A percentile compares a stretch with the other conserved stretches of the same genome.
These are phyloP conservation scores for Candida maesae DNA, from an alignment of 805 yeast species.

Conservation along the genomic window DNA sequence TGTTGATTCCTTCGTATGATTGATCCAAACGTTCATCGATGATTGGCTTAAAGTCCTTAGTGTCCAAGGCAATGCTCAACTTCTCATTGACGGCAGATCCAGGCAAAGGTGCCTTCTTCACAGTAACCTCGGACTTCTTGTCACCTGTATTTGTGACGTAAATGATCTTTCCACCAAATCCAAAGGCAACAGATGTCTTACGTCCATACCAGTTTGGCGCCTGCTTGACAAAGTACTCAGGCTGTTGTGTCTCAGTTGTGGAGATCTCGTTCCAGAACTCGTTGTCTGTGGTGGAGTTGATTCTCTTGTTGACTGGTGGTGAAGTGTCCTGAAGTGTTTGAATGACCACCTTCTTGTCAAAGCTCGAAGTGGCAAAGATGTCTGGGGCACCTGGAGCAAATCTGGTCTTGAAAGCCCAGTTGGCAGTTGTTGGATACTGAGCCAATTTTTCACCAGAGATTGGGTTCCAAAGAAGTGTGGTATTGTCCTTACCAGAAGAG, in stretches of 20 bases:
- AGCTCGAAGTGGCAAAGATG: conserved; percentile 81
- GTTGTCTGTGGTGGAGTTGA: conserved; percentile 49
- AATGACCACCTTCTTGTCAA: conserved; percentile 75
- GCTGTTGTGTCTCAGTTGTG: conserved; percentile 64
- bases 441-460: conserved; percentile 66
- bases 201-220: conserved; percentile 88
- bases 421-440: conserved; percentile 85
- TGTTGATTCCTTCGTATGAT: conserved; percentile 36
- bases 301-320: conserved; percentile 46
- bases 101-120: conserved; percentile 37
- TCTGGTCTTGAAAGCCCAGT: conserved; percentile 87
- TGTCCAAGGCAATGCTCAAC: conserved; percentile 54
- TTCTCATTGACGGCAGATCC: conserved; percentile 36
- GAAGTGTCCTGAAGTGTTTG: conserved; percentile 88
- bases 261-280: conserved; percentile 86
- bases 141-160: conserved; percentile 41
- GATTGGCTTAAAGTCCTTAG: conserved; percentile 49
- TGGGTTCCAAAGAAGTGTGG: conserved; percentile 90
- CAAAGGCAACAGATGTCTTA: conserved; percentile 75
- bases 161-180: conserved; percentile 90
- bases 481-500: conserved; percentile 91
- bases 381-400: conserved; percentile 91
- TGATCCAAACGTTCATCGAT: conserved; percentile 50
- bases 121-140: conserved; percentile 38
- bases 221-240: conserved; percentile 65